These are phyloP conservation scores for Sporothrix euskadiensis DNA, from an alignment of 2,329 filamentous ascomycete genomes.

Conservation along the genomic window DNA sequence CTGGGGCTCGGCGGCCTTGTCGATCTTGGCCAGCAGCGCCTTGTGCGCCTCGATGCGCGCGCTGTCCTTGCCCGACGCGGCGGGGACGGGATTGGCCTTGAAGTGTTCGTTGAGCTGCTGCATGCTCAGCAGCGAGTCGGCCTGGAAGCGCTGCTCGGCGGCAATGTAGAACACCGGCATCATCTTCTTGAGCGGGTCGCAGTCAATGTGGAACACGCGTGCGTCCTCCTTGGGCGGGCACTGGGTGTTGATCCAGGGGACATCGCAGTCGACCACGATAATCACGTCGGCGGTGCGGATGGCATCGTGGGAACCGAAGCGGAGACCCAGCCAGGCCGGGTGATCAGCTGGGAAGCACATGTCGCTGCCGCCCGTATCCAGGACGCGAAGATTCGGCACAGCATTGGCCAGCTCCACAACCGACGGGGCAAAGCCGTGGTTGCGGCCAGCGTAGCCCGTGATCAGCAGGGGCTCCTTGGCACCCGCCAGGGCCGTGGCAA, in stretches of 20 bases:
- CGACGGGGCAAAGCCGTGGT: conserved; percentile 61
- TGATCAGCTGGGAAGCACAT: conserved; percentile 79
- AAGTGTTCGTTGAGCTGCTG: conserved; percentile 69
- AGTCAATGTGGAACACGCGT: conserved; percentile 63
- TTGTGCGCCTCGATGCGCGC: conserved; percentile 59
- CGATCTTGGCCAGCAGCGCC: conserved; percentile 61
- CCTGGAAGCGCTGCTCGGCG: conserved; percentile 65
- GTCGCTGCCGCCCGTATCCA: conserved; percentile 76
- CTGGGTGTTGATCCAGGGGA: conserved; percentile 87
- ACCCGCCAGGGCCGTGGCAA: conserved; percentile 62
- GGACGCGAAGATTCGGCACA: conserved; percentile 67
- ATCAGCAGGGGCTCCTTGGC: conserved; percentile 69
- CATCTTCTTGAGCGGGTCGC: conserved; percentile 67
- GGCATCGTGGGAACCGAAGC: conserved; percentile 71
- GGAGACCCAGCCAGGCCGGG: conserved; percentile 66
- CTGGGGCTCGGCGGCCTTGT: conserved; percentile 56
- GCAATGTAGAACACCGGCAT: conserved; percentile 74
- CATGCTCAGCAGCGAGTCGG: conserved; percentile 64
- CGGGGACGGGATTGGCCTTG: conserved; percentile 46
- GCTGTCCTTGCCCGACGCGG: conserved; percentile 49
- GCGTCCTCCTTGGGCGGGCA: conserved; percentile 56
- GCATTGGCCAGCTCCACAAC: conserved; percentile 68
- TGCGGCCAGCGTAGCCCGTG: conserved; percentile 70
- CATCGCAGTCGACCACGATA: conserved; percentile 82
- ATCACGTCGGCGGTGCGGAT: conserved; percentile 82